Evolutionary conservation across 1,139 yeast genomes (phyloP), one percentile per base, ranked within the genome.

Genomic region (Yamadazyma jaroonii): DNA sequence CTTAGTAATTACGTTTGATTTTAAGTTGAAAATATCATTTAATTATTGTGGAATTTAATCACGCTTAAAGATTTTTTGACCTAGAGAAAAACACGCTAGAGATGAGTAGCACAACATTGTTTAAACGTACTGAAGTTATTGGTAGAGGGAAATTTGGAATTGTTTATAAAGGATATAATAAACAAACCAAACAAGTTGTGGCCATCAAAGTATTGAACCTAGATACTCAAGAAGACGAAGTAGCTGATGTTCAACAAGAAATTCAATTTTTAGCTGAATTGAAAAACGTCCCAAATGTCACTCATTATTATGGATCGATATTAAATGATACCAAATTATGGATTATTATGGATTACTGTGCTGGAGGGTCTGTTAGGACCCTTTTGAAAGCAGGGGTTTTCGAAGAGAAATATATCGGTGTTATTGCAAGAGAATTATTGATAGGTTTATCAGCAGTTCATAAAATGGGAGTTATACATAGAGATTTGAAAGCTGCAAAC

Each of bases 261-360:
- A 81, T 94, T 41, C 89, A 86, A 53, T 84, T 92, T 56, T 70
- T 94, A 38, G 72, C 95, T 1, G 89, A 87, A 49, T 67, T 94
- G 47, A 85, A 87, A 48, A 81, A 79, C 41, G 84, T 84, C 3
- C 96, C 96, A 21, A 94, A 94, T 50, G 89, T 94, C 35, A 89
- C 96, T 3, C 90, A 84, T 48, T 94, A 94, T 62, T 86, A 85
- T 56, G 97, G 97, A 1, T 84, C 95, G 0, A 85, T 84, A 47
- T 62, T 94, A 29, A 78, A 81, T 45, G 97, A 92, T 34, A 85
- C 97, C 8, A 84, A 87, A 54, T 67, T 94, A 26, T 94, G 99
- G 98, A 90, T 94, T 57, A 81, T 94, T 40, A 94, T 94, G 97
- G 98, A 94, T 56, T 79, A 86, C 56, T 92, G 98, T 61, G 95